Evolutionary conservation across 495 filamentous ascomycete species (phyloP).

Genomic region (Parathielavia hyrcaniae): DNA sequence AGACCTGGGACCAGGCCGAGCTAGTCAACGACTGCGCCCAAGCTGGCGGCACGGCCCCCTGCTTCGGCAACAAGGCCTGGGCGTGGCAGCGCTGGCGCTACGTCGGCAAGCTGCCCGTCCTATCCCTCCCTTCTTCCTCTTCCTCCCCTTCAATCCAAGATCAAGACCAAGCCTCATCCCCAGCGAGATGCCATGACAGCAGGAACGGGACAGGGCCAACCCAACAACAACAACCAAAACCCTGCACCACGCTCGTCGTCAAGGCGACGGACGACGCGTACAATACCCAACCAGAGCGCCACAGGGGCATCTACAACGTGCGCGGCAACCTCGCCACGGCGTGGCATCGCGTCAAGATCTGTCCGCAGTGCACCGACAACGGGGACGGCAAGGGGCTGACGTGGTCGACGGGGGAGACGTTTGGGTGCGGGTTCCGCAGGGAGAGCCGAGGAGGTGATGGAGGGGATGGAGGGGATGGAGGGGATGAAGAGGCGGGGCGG

Average conservation of each 20-base stretch:
- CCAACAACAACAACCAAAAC: constrained; percentile 9
- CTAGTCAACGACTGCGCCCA: constrained; percentile 40
- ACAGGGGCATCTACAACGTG: constrained; percentile 48
- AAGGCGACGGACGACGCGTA: constrained; percentile 55
- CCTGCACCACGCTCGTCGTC: constrained; percentile 44
- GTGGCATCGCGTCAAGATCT: constrained; percentile 47
- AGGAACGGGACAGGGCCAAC: no score
- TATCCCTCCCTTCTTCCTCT: constrained; percentile 4
- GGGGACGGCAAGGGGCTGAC: constrained; percentile 3
- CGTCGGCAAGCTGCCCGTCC: constrained; percentile 18
- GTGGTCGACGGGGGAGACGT: constrained; percentile 28
- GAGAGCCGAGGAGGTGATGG: constrained; percentile 23
- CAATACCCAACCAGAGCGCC: constrained; percentile 50
- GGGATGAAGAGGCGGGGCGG: constrained; percentile 14
- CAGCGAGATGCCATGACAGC: constrained; percentile 11
- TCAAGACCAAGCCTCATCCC: no score
- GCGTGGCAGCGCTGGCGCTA: constrained; percentile 52
- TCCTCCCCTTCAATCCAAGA: background rate
- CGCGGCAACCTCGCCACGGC: constrained; percentile 51
- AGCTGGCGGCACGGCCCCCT: constrained; percentile 6
- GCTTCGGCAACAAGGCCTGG: constrained; percentile 44
- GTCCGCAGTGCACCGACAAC: constrained; percentile 23
- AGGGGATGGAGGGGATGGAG: constrained; percentile 16
- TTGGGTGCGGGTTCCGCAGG: constrained; percentile 30
- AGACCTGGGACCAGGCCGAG: constrained; percentile 48